Evolutionary conservation across 2,329 filamentous ascomycete species (phyloP), one percentile per base, ranked within the genome.

Genomic region (Paracoccidioides lutzii): DNA sequence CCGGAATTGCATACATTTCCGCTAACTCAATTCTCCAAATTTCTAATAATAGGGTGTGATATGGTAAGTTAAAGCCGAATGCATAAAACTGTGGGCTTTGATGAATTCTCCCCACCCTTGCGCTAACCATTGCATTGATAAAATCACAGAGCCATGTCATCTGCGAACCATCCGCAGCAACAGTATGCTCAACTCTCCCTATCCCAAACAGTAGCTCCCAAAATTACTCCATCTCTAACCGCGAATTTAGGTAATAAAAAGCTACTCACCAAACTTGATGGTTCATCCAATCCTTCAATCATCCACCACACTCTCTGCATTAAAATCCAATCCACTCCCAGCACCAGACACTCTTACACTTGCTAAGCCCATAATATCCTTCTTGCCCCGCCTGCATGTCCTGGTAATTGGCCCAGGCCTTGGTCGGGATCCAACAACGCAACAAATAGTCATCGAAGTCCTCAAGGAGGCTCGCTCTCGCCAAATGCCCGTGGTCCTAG

Each of bases 201-300:
- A 45, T 30, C 12, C 5, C 52, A 14, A 45, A 4, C 14, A 9
- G 22, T 33, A 30, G 22, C 37, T 42, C n/a, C 40, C 22, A 41
- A 53, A 41, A 30, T 32, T 32, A 38, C 1, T 22, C 12, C 6
- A 45, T 37, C 14, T 54, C 9, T 43, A 28, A 45, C 3, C 22
- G 3, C 45, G 5, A 9, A 55, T 37, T n/a, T 68, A 76, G 65
- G 90, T 96, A 41, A 95, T 98, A 74, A 98, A 98, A 76, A 88
- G 89, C 3, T 98, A 97, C 75, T 96, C 90, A 22, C 93, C 93
- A 2, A 96, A 97, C 69, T 78, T 98, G 33, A 98, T 98, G 91
- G 93, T 98, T 9, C 93, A 97, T 71, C 93, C 93, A 0, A 81
- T 96, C 62, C 91, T 98, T 82, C 87, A 89, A 35, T 88, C 93